phyloP scores from a whole-genome alignment of 768 basidiomycete species.

The Panaeolus cyanescens region DNA sequence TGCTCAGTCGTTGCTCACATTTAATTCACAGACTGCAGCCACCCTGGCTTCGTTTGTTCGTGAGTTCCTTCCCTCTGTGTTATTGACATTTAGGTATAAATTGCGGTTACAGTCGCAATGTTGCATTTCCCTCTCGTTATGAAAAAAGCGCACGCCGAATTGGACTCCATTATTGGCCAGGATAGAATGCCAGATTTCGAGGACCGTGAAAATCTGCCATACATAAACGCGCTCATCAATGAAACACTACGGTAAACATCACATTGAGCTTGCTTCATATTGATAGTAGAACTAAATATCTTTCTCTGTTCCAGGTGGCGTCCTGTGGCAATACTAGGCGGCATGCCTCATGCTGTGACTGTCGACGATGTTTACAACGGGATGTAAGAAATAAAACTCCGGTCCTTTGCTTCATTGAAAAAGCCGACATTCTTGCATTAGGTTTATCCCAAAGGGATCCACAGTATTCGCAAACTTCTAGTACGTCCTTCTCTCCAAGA shows the following conservation, averaged over 20 bases:
- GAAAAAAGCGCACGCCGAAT: neutral
- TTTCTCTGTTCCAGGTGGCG: conserved; percentile 31
- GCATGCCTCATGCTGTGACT: conserved; percentile 37
- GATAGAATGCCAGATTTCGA: neutral
- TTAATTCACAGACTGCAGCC: conserved; percentile 27
- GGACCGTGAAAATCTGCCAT: conserved; percentile 2
- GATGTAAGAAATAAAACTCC: conserved; percentile 23
- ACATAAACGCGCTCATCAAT: neutral
- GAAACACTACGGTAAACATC: neutral
- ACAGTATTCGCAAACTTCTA: conserved; percentile 37
- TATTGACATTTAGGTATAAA: neutral
- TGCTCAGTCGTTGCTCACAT: neutral
- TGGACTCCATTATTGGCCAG: neutral
- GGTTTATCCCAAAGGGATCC: conserved; percentile 37
- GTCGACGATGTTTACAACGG: conserved; percentile 39
- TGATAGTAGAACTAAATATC: neutral
- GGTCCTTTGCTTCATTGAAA: neutral
- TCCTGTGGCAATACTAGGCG: conserved; percentile 34
- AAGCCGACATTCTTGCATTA: neutral
- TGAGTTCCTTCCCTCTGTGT: conserved; percentile 17
- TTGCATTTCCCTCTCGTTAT: neutral
- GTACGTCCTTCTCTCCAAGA: conserved; percentile 19
- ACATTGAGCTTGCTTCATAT: neutral
- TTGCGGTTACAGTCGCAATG: neutral
- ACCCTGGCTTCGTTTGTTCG: conserved; percentile 33